Conservation (phyloP, 768 basidiomycete genomes). For the Candolleomyces efflorescens region DNA sequence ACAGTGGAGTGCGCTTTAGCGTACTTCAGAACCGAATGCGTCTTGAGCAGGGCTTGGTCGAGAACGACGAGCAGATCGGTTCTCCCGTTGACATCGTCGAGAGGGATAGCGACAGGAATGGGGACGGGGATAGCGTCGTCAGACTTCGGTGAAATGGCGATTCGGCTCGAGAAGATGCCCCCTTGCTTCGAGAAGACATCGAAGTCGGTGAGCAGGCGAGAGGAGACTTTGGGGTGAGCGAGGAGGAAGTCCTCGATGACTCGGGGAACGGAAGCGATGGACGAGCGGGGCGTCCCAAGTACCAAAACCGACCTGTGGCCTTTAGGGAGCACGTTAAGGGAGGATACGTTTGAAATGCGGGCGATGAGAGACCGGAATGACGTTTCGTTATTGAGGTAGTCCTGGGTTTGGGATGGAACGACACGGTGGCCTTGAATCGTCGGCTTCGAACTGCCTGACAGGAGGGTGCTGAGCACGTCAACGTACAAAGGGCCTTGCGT, state of each 20-base stretch:
- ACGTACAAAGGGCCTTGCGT: constrained; percentile 64
- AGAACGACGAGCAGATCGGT: constrained; percentile 73
- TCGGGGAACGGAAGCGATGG: constrained; percentile 52
- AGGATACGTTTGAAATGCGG: constrained; percentile 18
- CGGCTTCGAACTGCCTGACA: constrained; percentile 32
- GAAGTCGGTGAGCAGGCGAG: constrained; percentile 63
- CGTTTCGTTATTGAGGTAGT: constrained; percentile 41
- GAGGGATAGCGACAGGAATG: constrained; percentile 51
- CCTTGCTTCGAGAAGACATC: constrained; percentile 74
- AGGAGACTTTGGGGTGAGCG: constrained; percentile 43
- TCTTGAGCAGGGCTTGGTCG: constrained; percentile 73
- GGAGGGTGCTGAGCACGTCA: constrained; percentile 64
- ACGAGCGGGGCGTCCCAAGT: constrained; percentile 55
- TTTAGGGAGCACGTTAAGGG: constrained; percentile 30
- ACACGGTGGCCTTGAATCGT: constrained; percentile 54
- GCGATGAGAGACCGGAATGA: constrained; percentile 41
- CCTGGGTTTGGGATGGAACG: constrained; percentile 51
- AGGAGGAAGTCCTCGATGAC: constrained; percentile 58
- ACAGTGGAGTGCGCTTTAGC: constrained; percentile 67
- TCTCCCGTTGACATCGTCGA: constrained; percentile 43
- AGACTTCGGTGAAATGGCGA: constrained; percentile 56
- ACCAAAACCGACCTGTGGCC: constrained; percentile 53
- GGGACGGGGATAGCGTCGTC: constrained; percentile 40
- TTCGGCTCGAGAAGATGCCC: constrained; percentile 63
- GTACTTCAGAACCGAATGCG: constrained; percentile 65